These are phyloP conservation scores for Entelexis sorbosivorans DNA, from an alignment of 1,139 yeast genomes.

Conservation along the genomic window DNA sequence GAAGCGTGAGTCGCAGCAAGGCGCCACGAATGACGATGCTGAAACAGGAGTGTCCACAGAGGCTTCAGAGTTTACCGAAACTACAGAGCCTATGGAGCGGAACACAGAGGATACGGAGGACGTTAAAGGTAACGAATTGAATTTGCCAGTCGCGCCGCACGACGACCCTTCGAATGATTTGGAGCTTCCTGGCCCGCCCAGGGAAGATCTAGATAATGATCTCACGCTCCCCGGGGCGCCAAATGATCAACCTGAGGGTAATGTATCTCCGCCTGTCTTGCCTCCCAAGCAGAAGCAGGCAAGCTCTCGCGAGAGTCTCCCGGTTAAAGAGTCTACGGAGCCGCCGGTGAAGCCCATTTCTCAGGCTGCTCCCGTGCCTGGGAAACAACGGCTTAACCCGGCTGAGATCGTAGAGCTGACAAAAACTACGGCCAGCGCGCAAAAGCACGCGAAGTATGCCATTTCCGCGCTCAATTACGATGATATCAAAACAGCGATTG, in stretches of 20 bases:
- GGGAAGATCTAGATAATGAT: slow-evolving; percentile 16
- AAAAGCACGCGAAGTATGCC: slow-evolving; percentile 82
- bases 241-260: slow-evolving; percentile 14
- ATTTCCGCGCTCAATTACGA: slow-evolving; percentile 90
- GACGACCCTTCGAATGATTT: not conserved
- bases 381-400: slow-evolving; percentile 34
- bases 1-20: too few species aligned
- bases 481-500: slow-evolving; percentile 68
- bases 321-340: slow-evolving; percentile 1
- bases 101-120: not conserved
- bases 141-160: not conserved
- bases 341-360: slow-evolving; percentile 7
- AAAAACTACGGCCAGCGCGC: slow-evolving; percentile 56
- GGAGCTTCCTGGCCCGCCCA: slow-evolving; percentile 11
- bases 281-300: slow-evolving; percentile 7
- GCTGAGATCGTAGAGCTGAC: slow-evolving; percentile 42
- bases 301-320: slow-evolving; percentile 9
- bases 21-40: too few species aligned
- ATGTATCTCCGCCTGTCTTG: slow-evolving; percentile 15
- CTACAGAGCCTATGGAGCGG: not conserved
- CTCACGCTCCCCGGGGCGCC: slow-evolving; percentile 23
- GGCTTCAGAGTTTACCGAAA: not conserved
- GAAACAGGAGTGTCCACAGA: not conserved
- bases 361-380: not conserved
- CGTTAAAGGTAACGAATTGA: not conserved